Base-by-base conservation (phyloP, 108 stramenopile species). In the Phaeodactylum tricornutum region DNA sequence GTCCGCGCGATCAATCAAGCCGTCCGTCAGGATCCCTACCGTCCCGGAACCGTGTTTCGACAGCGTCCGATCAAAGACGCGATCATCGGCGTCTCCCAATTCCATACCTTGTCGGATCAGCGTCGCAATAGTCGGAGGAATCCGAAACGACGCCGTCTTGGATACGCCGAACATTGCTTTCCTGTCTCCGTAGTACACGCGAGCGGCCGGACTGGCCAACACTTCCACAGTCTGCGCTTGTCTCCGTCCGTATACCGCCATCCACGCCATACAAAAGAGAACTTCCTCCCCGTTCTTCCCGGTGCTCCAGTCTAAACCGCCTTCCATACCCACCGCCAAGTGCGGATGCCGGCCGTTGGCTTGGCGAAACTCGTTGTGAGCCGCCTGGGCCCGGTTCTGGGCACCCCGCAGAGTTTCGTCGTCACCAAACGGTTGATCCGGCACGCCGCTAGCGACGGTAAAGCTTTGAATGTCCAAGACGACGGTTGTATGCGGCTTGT, bases 261-360 rank as follows among this genome's bases (percentile, higher is more conserved):
- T 92, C 84, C 85, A 96, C 21, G 95, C 95, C 79, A 89, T 91
- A 59, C 91, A 93, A 67, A 65, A 79, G 31, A 95, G 49, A 11
- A 66, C 65, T 14, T 57, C 33, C 0, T 55, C 22, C 9, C 55
- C 47, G 8, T 45, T 29, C 17, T 61, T 32, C 1, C n/a, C 40
- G 8, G 23, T 34, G 14, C 28, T 36, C 66, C 63, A 76, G 50
- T 90, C 83, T 21, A 94, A 61, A 24, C 95, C 95, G n/a, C 95
- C 95, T 60, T 96, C 95, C 50, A 96, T 48, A 20, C 93, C 95
- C 16, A 93, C 61, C 20, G 76, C 71, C 53, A 87, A 81, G 55
- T 86, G 68, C 27, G 77, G 75, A 38, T 43, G 39, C 17, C 29
- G 27, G 0, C 45, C 53, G 24, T 68, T 17, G 29, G 48, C 43